Evolutionary conservation across 768 basidiomycete species (phyloP), one percentile per base, ranked within the genome.

Genomic region (Lepiota venenata): DNA sequence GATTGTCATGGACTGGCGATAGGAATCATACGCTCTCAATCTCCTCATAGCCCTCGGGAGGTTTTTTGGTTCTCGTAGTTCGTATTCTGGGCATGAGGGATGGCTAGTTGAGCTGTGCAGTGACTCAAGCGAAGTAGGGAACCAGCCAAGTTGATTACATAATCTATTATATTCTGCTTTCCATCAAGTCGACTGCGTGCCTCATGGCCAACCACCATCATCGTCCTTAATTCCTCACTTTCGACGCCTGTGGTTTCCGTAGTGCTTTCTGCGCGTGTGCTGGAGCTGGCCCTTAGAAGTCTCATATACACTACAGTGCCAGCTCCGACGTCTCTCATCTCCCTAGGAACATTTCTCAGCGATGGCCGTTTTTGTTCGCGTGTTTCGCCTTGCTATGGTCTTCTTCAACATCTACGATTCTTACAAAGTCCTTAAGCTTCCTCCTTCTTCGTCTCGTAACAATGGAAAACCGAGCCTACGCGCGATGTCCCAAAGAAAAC

Each of bases 11-110:
- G 20, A 35, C 50, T 14, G 29, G 12, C 16, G 2, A 4, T 14
- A 37, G 48, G 11, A 46, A 14, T 67, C 84, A 18, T 62, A 91
- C 91, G 41, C 75, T 71, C 68, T 92, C 93, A 43, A 98, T 92
- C 59, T 98, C 95, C 67, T 98, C 96, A 61, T 81, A 98, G 11
- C 96, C 96, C 69, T 96, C 94, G 52, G 96, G 96, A 39, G 95
- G 93, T 49, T 82, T 81, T 78, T 94, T 98, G 2, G 96, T 98
- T 63, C 95, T 84, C 40, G 85, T 84, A 41, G 95, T 98, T 63
- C 82, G 83, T 68, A 98, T 95, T 73, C 90, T 96, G 36, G 95
- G 95, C 95, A 98, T 96, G 38, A 40, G 14, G n/a, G 38, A 11
- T 35, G 20, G 42, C 21, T n/a, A n/a, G 4, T 22, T 11, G 27